Percentiles rank a stretch among this genome's conserved stretches.
Evolutionary conservation across 805 yeast species (phyloP).

Genomic region (Grigorovia jiainica): DNA sequence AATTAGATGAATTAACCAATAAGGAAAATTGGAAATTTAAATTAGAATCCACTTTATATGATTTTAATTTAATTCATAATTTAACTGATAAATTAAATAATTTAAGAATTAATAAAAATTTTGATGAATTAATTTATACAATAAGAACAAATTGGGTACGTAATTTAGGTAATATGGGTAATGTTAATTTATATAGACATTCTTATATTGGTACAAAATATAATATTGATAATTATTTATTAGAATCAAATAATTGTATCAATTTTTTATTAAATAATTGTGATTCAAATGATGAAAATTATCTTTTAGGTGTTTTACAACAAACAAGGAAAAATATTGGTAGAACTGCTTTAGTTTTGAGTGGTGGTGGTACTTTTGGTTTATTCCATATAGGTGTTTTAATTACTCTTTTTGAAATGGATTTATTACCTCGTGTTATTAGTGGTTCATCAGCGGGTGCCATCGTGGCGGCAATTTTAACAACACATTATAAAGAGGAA

Average conservation of each 20-base stretch:
- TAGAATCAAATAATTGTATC: conserved; percentile 55
- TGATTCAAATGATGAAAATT: conserved; percentile 47
- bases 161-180: conserved; percentile 81
- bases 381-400: conserved; percentile 84
- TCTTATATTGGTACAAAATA: conserved; percentile 77
- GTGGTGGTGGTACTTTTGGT: conserved; percentile 94
- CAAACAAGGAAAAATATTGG: conserved; percentile 88
- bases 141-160: conserved; percentile 78
- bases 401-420: conserved; percentile 61
- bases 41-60: conserved; percentile 56
- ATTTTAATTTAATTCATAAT: conserved; percentile 48
- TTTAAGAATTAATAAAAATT: conserved; percentile 55
- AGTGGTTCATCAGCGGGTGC: conserved; percentile 96
- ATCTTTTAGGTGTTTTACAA: conserved; percentile 63
- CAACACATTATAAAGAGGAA: conserved; percentile 73
- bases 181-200: conserved; percentile 63
- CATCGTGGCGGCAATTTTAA: conserved; percentile 79
- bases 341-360: conserved; percentile 78
- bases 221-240: conserved; percentile 70
- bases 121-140: conserved; percentile 53
- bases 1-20: conserved; percentile 57
- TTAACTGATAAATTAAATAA: conserved; percentile 45
- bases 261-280: conserved; percentile 11
- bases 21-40: conserved; percentile 62
- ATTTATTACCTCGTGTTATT: conserved; percentile 71